A percentile compares a stretch with the other conserved stretches of the same genome.
phyloP scores from a whole-genome alignment of 306 rosid species.

The Malus fusca region DNA sequence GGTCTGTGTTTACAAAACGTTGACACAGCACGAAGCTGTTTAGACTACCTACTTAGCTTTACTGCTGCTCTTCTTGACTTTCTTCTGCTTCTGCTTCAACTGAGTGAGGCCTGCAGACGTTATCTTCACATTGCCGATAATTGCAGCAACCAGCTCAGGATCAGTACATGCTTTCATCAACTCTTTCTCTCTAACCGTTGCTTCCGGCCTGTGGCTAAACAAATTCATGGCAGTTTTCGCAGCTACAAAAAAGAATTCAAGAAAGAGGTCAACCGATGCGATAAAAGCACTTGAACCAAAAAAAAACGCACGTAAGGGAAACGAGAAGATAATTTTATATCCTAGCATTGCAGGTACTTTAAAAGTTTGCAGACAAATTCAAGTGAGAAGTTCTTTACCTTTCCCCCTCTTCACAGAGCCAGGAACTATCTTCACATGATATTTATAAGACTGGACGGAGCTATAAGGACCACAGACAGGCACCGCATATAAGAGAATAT shows the following conservation, averaged over 20 bases:
- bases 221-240: constrained; percentile 89
- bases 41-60: constrained; percentile 6
- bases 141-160: constrained; percentile 80
- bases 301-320: background rate
- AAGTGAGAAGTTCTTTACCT: constrained; percentile 33
- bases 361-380: background rate
- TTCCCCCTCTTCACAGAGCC: constrained; percentile 87
- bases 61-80: constrained; percentile 66
- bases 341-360: background rate
- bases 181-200: constrained; percentile 82
- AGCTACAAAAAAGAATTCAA: constrained; percentile 27
- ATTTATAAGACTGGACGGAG: constrained; percentile 83
- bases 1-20: background rate
- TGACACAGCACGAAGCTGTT: background rate
- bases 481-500: constrained; percentile 78
- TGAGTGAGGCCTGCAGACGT: constrained; percentile 87
- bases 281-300: background rate
- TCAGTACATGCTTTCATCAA: constrained; percentile 96
- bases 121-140: constrained; percentile 78
- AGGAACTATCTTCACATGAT: constrained; percentile 87
- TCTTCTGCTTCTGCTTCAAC: constrained; percentile 90
- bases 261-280: background rate
- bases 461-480: constrained; percentile 92
- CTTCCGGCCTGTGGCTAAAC: constrained; percentile 88
- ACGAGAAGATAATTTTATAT: background rate